These are phyloP conservation scores for Chalara sp. DNA, from an alignment of 2,329 filamentous ascomycete genomes.

Conservation along the genomic window DNA sequence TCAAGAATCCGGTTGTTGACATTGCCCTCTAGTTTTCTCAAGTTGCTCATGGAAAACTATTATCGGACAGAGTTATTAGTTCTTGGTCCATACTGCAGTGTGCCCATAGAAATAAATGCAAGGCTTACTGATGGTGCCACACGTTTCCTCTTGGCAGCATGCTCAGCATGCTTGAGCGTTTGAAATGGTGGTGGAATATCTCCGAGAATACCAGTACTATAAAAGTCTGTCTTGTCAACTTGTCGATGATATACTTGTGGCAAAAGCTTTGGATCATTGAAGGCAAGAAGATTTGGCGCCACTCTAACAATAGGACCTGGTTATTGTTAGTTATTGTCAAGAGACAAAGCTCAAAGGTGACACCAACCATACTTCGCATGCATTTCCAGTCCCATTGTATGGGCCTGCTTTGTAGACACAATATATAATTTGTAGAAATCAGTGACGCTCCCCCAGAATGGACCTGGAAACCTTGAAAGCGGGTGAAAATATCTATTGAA, in stretches of 20 bases:
- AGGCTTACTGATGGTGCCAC: constrained; percentile 44
- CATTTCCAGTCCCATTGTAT: constrained; percentile 35
- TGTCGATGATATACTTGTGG: constrained; percentile 49
- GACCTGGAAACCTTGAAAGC: constrained; percentile 44
- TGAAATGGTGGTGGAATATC: constrained; percentile 50
- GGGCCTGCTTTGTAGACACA: constrained; percentile 37
- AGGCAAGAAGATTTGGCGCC: constrained; percentile 44
- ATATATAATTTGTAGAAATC: constrained; percentile 47
- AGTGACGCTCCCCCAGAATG: constrained; percentile 48
- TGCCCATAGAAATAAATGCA: no score
- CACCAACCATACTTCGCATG: constrained; percentile 37
- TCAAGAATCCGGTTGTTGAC: constrained; percentile 42
- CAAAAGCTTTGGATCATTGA: constrained; percentile 45
- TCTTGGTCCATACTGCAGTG: constrained; percentile 15
- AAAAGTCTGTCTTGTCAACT: constrained; percentile 51
- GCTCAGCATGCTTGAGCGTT: constrained; percentile 43
- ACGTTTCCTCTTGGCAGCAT: constrained; percentile 46
- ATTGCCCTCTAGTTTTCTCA: constrained; percentile 52
- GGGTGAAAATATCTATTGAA: constrained; percentile 46
- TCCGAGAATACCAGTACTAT: constrained; percentile 51
- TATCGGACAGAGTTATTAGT: not conserved
- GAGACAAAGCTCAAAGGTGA: not conserved
- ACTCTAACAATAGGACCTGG: constrained; percentile 45
- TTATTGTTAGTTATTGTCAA: not conserved
- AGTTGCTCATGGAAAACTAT: constrained; percentile 33